These are phyloP conservation scores for Pythium angustatum DNA, from an alignment of 352 stramenopile species.

Conservation along the genomic window DNA sequence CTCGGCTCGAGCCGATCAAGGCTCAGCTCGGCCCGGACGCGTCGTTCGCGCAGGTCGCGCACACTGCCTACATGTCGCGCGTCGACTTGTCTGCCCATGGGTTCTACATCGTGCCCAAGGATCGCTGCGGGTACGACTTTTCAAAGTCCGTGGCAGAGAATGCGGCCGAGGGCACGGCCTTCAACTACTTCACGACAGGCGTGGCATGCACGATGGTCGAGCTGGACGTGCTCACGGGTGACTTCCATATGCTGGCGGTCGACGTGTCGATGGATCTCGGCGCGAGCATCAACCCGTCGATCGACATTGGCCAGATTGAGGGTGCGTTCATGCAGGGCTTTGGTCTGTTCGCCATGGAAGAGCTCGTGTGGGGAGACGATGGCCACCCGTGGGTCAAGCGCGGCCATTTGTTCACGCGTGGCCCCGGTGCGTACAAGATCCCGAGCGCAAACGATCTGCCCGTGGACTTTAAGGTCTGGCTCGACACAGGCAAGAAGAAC, in stretches of 20 bases:
- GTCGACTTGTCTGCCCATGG: slow-evolving; percentile 95
- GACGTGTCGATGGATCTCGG: slow-evolving; percentile 93
- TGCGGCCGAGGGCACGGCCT: slow-evolving; percentile 86
- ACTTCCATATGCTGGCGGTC: slow-evolving; percentile 84
- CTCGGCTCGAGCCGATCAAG: slow-evolving; percentile 83
- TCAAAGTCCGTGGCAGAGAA: slow-evolving; percentile 88
- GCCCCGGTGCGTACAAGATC: slow-evolving; percentile 97
- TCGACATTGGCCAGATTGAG: slow-evolving; percentile 98
- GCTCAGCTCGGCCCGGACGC: slow-evolving; percentile 73
- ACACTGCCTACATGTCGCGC: slow-evolving; percentile 91
- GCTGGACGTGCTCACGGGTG: slow-evolving; percentile 94
- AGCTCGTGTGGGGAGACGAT: slow-evolving; percentile 94
- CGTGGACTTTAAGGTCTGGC: slow-evolving; percentile 93
- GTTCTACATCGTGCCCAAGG: slow-evolving; percentile 93
- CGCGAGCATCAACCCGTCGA: slow-evolving; percentile 94
- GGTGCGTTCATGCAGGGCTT: slow-evolving; percentile 97
- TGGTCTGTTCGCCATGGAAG: slow-evolving; percentile 93
- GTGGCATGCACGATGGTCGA: slow-evolving; percentile 93
- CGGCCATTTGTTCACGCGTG: slow-evolving; percentile 92
- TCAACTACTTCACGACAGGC: slow-evolving; percentile 97
- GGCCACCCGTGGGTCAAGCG: slow-evolving; percentile 93
- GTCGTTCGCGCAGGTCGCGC: slow-evolving; percentile 80
- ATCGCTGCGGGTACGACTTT: slow-evolving; percentile 94
- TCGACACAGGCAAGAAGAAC: slow-evolving; percentile 94
- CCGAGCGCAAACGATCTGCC: slow-evolving; percentile 96